Percentiles rank a stretch among this genome's conserved stretches.
Evolutionary conservation across 139 green algal species (phyloP).

Genomic region (Edaphochlamys debaryana): DNA sequence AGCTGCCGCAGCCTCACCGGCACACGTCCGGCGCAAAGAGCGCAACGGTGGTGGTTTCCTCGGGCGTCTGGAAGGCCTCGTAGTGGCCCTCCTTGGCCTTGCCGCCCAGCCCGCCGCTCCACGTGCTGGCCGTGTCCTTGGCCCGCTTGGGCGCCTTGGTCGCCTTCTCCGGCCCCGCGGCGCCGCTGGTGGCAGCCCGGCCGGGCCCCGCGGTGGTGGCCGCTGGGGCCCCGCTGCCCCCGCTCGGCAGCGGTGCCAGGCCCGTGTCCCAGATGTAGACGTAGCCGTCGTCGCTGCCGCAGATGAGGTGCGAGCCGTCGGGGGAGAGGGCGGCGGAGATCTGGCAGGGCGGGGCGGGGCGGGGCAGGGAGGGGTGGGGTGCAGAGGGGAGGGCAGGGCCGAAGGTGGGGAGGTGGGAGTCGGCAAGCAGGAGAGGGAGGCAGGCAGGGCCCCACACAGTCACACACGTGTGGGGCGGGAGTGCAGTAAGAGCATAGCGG

Average conservation of each 20-base stretch:
- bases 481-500: too few species aligned
- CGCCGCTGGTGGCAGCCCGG: not conserved
- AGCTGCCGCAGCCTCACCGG: not conserved
- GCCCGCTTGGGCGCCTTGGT: not conserved
- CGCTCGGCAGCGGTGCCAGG: not conserved
- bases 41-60: constrained; percentile 34
- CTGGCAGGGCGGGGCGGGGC: not conserved
- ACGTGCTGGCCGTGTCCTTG: too few species aligned
- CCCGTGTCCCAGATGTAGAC: constrained; percentile 78
- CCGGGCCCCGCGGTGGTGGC: not conserved
- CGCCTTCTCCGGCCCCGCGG: too few species aligned
- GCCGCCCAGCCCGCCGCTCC: not conserved
- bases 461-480: not conserved
- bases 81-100: constrained; percentile 40
- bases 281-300: constrained; percentile 83
- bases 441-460: too few species aligned
- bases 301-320: constrained; percentile 64
- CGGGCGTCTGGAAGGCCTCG: constrained; percentile 46
- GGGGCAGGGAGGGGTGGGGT: not conserved
- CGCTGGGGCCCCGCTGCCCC: not conserved
- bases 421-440: too few species aligned
- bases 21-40: constrained; percentile 33
- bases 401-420: too few species aligned
- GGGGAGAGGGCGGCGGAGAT: constrained; percentile 44
- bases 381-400: too few species aligned